These are phyloP conservation scores for Pichia deserticola DNA, from an alignment of 805 yeast species.

Conservation along the genomic window DNA sequence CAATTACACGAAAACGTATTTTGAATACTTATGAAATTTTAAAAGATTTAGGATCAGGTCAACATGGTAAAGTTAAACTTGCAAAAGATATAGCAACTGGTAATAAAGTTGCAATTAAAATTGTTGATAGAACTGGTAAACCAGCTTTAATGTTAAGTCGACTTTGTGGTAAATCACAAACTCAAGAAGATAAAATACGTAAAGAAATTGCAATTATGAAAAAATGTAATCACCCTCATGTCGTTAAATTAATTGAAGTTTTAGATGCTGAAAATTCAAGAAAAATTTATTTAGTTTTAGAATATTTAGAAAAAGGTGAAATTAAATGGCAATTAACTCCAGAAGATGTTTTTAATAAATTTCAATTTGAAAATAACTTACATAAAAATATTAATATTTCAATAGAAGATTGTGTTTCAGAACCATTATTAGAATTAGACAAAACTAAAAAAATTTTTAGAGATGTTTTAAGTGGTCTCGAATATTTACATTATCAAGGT, in stretches of 20 bases:
- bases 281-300: slow-evolving; percentile 84
- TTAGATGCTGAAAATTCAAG: slow-evolving; percentile 77
- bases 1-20: slow-evolving; percentile 70
- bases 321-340: slow-evolving; percentile 63
- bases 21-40: slow-evolving; percentile 86
- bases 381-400: background rate
- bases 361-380: background rate
- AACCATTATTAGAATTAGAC: slow-evolving; percentile 61
- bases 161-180: slow-evolving; percentile 21
- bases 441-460: slow-evolving; percentile 68
- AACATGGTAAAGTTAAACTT: slow-evolving; percentile 95
- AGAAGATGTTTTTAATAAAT: slow-evolving; percentile 16
- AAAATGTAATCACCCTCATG: slow-evolving; percentile 85
- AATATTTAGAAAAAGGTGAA: slow-evolving; percentile 87
- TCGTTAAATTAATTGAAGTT: slow-evolving; percentile 81
- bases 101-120: slow-evolving; percentile 83
- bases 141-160: slow-evolving; percentile 40
- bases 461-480: slow-evolving; percentile 82
- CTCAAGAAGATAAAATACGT: slow-evolving; percentile 65
- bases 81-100: slow-evolving; percentile 64
- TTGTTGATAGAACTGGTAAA: slow-evolving; percentile 68
- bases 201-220: slow-evolving; percentile 91
- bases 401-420: slow-evolving; percentile 17
- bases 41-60: slow-evolving; percentile 88
- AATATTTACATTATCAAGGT: slow-evolving; percentile 83